These are phyloP conservation scores for Aspergillus sp. DNA, from an alignment of 2,329 filamentous ascomycete species.

Conservation along the genomic window DNA sequence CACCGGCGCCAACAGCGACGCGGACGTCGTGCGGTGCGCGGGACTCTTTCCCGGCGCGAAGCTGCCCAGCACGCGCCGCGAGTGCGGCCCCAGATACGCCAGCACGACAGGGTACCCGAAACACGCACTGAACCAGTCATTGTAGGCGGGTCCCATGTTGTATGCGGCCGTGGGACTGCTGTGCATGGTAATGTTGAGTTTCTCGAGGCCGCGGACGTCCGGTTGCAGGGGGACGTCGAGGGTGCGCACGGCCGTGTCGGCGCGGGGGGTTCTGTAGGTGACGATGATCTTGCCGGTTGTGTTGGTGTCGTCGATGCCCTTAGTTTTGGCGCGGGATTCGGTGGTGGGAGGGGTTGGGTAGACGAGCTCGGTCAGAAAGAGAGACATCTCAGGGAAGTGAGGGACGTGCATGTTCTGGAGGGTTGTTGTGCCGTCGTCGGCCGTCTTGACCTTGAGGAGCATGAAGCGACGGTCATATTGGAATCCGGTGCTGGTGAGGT, in stretches of 20 bases:
- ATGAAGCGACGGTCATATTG: slow-evolving; percentile 68
- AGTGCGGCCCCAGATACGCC: slow-evolving; percentile 62
- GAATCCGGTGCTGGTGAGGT: slow-evolving; percentile 62
- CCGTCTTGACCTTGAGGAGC: slow-evolving; percentile 54
- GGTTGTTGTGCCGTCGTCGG: slow-evolving; percentile 15
- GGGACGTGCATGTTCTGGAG: slow-evolving; percentile 61
- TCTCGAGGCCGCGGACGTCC: slow-evolving; percentile 43
- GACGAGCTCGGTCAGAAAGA: slow-evolving; percentile 61
- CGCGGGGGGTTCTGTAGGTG: slow-evolving; percentile 33
- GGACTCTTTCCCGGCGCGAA: slow-evolving; percentile 45
- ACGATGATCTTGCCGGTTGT: slow-evolving; percentile 37
- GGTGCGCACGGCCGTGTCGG: slow-evolving; percentile 12
- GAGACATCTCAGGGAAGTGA: slow-evolving; percentile 56
- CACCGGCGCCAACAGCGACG: background rate
- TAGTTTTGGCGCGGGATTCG: background rate
- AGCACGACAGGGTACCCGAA: slow-evolving; percentile 63
- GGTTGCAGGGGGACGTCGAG: slow-evolving; percentile 60
- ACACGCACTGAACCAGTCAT: slow-evolving; percentile 65
- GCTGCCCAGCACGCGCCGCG: slow-evolving; percentile 61
- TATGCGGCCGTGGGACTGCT: slow-evolving; percentile 58
- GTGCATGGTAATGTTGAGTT: slow-evolving; percentile 58
- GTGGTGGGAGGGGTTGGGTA: slow-evolving; percentile 19
- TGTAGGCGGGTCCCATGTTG: slow-evolving; percentile 60
- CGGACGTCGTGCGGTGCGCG: slow-evolving; percentile 12
- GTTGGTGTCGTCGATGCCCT: background rate